Percentiles rank a stretch among this genome's conserved stretches.
phyloP scores from a whole-genome alignment of 306 rosid genomes.

The Trichosanthes cucumerina region DNA sequence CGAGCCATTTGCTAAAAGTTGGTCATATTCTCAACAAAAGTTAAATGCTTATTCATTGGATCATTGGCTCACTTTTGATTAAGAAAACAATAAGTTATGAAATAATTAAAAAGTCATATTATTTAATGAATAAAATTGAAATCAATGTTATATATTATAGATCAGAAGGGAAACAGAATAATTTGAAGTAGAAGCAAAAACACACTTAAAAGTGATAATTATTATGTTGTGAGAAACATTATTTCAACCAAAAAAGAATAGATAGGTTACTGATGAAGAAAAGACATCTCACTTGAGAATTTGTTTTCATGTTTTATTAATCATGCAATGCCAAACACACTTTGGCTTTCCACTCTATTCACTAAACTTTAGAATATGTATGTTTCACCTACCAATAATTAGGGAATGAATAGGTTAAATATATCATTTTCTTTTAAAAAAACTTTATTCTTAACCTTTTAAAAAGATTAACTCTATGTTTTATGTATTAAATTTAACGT shows the following conservation, averaged over 20 bases:
- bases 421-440: not conserved
- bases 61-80: not conserved
- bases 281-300: conserved; percentile 6
- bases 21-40: not conserved
- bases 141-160: not conserved
- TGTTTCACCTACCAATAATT: not conserved
- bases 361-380: not conserved
- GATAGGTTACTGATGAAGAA: not conserved
- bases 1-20: not conserved
- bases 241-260: not conserved
- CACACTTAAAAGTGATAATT: not conserved
- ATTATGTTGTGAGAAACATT: not conserved
- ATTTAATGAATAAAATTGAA: not conserved
- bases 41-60: not conserved
- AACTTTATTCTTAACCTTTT: no score
- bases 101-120: not conserved
- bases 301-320: not conserved
- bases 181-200: not conserved
- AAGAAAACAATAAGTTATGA: not conserved
- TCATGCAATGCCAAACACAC: not conserved
- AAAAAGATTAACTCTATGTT: no score
- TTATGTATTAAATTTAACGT: no score
- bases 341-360: not conserved
- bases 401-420: not conserved
- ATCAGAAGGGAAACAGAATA: not conserved